Base-by-base conservation (phyloP, 495 filamentous ascomycete species). In the Penicillium canariense region DNA sequence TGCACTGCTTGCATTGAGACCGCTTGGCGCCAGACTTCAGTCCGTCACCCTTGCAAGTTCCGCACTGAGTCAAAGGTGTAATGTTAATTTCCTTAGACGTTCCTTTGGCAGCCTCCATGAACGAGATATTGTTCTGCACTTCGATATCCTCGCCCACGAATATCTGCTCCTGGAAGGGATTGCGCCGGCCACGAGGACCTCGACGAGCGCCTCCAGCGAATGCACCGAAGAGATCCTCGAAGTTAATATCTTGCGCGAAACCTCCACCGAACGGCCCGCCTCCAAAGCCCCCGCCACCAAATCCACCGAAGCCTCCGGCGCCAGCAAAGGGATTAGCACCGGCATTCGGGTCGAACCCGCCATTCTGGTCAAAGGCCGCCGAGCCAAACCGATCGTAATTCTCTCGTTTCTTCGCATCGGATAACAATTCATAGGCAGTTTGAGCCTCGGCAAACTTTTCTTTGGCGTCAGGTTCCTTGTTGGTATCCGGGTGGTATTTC, bases 401-500 rank as follows among this genome's bases (percentile, higher is more conserved):
- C 66, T 93, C 86, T 62, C 87, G 87, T 80, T 97, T 97, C 71
- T 94, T 84, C 9, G 91, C 78, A 67, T 98, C 91, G 30, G 88
- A 91, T 4, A 98, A 79, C 31, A 97, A 74, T 68, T 98, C 94
- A 67, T 97, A 98, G 2, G 94, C 89, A 1, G 86, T 78, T 68
- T 97, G 94, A 49, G 94, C 88, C 57, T 96, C 94, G 39, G 85
- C 77, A 65, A 98, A 98, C 63, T 88, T 93, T 49, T 97, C 94
- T 68, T 97, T 97, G 27, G 94, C 93, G 6, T 75, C 77, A 7
- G 90, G 66, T 48, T 96, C 94, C 72, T 97, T 98, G 76, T 96
- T 97, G 32, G 94, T 96, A 70, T 98, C 94, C 7, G 94, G 94
- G 63, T 98, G 94, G 67, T 85, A 98, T 67, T 97, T 97, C 73